Base-by-base conservation (phyloP, 2,329 filamentous ascomycete genomes). In the Atkinsonella texensis region DNA sequence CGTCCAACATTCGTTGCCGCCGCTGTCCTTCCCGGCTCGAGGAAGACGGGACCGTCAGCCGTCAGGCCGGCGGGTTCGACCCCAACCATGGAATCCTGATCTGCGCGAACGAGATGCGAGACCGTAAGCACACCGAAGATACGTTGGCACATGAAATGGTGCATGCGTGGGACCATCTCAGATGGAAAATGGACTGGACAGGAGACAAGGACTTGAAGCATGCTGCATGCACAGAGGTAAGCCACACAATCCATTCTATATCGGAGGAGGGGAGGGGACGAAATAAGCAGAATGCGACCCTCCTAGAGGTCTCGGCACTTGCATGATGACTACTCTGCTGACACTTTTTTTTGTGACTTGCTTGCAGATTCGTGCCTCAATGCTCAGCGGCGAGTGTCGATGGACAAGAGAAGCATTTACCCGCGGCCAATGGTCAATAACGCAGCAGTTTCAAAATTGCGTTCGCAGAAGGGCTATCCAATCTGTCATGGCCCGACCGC, bases 141-240 rank as follows among this genome's bases (percentile, higher is more conserved):
- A 95, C 90, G 11, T 74, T 98, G 62, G 84, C 90, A 31, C 93
- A 98, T 68, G 93, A 98, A 72, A 94, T 98, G 89, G 86, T 98
- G 50, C 93, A 98, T 67, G 90, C 90, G 1, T 97, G 89, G 75
- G 93, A 98, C 66, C 86, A 95, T 66, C 64, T 97, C 59, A 74
- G 91, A 56, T 98, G 89, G 74, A 93, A 95, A 69, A 83, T 96
- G 44, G 85, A 97, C 63, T 87, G 86, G 73, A 68, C 73, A n/a
- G 80, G 75, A 4, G 74, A 77, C 59, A 87, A 72, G 72, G 74
- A 89, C 65, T 66, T 98, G 68, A 82, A 84, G 66, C 93, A 98
- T 70, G 87, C 90, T 38, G 93, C 93, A 51, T 98, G 93, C 68
- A 85, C 90, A 52, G 93, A 98, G 83, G 88, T 91, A 69, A 56